Evolutionary conservation across 1,139 yeast genomes (phyloP).

Genomic region (Barnettozyma hawaiiensis): DNA sequence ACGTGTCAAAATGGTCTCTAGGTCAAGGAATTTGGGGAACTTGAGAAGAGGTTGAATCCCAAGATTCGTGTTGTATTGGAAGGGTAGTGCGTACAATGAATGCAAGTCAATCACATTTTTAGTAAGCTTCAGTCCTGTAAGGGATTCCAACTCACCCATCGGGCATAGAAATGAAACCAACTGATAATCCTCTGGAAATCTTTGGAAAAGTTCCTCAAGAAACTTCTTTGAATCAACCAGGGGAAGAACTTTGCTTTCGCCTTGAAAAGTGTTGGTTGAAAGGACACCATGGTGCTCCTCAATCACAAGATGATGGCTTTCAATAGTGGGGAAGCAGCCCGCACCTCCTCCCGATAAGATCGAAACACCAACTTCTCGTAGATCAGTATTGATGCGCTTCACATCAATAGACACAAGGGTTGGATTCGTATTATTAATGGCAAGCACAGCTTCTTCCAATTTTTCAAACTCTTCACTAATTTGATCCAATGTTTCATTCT

Average conservation of each 20-base stretch:
- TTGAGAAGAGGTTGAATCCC: constrained; percentile 1
- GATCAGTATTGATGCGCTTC: constrained; percentile 9
- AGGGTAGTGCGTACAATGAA: constrained; percentile 12
- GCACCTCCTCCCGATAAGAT: constrained; percentile 57
- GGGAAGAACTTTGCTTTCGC: constrained; percentile 43
- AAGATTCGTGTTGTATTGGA: constrained; percentile 5
- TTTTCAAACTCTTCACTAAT: constrained; percentile 9
- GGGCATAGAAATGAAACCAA: neutral
- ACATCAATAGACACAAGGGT: constrained; percentile 13
- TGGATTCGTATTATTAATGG: constrained; percentile 13
- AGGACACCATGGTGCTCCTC: constrained; percentile 37
- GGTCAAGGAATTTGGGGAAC: constrained; percentile 10
- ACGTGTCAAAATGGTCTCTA: constrained; percentile 53
- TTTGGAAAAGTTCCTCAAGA: neutral
- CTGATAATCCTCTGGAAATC: neutral
- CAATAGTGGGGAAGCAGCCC: constrained; percentile 38
- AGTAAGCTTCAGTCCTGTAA: constrained; percentile 30
- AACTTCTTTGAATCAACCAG: constrained; percentile 31
- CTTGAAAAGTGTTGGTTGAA: constrained; percentile 54
- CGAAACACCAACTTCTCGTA: constrained; percentile 50
- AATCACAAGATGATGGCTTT: constrained; percentile 50
- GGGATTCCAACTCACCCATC: neutral
- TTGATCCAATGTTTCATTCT: neutral
- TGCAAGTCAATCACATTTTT: constrained; percentile 16
- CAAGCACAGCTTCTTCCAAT: constrained; percentile 11